Conservation (phyloP, 441 rosid genomes). For the Rhodomyrtus psidioides region DNA sequence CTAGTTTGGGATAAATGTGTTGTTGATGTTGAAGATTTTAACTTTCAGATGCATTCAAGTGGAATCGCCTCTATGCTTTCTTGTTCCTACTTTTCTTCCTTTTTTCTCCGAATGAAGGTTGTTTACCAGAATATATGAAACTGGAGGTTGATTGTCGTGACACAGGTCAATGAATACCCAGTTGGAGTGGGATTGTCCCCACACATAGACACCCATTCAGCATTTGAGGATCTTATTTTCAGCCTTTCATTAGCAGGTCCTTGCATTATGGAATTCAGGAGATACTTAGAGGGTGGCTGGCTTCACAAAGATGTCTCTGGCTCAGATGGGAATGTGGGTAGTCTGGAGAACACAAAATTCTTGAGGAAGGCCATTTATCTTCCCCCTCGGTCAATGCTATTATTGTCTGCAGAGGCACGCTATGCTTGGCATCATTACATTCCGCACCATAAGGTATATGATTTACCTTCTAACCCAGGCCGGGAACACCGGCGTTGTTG, state of each 20-base stretch:
- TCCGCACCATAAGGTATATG: constrained; percentile 87
- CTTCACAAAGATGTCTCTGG: constrained; percentile 21
- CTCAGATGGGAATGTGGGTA: constrained; percentile 24
- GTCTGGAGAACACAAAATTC: constrained; percentile 20
- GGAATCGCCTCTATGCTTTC: neutral
- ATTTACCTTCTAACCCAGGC: neutral
- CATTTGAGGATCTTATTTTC: constrained; percentile 83
- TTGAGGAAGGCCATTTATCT: constrained; percentile 66
- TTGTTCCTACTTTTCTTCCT: neutral
- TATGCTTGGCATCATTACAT: constrained; percentile 96
- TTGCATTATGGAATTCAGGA: constrained; percentile 95
- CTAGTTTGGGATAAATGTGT: too few species aligned
- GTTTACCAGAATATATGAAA: neutral
- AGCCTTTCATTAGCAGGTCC: constrained; percentile 98
- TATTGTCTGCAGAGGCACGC: constrained; percentile 88
- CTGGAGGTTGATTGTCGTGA: constrained; percentile 17
- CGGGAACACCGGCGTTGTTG: too few species aligned
- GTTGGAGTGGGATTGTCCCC: constrained; percentile 94
- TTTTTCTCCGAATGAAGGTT: neutral
- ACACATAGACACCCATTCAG: constrained; percentile 97
- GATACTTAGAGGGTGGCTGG: constrained; percentile 46
- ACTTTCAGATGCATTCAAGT: neutral
- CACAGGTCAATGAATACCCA: constrained; percentile 91
- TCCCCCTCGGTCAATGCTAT: constrained; percentile 88
- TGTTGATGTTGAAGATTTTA: too few species aligned